These are phyloP conservation scores for Russula foetens DNA, from an alignment of 768 basidiomycete species.

Conservation along the genomic window DNA sequence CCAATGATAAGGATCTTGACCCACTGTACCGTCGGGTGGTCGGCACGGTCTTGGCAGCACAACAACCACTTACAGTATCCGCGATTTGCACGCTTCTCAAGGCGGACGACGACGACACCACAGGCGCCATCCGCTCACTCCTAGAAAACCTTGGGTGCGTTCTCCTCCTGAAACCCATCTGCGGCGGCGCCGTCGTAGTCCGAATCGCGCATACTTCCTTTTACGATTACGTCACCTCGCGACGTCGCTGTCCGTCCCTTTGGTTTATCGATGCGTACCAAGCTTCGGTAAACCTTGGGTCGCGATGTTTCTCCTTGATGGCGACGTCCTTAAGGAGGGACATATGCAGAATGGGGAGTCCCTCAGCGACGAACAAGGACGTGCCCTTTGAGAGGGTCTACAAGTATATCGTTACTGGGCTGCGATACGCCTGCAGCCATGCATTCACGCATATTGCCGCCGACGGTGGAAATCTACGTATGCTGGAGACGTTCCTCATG, in stretches of 20 bases:
- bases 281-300: background rate
- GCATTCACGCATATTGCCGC: background rate
- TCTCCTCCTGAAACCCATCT: background rate
- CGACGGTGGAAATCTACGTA: background rate
- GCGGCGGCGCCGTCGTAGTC: slow-evolving; percentile 1
- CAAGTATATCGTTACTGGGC: background rate
- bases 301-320: slow-evolving; percentile 11
- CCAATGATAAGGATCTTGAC: background rate
- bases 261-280: slow-evolving; percentile 5
- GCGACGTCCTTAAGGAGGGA: slow-evolving; percentile 3
- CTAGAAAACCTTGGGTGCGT: slow-evolving; percentile 15
- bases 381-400: background rate
- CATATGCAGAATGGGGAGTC: slow-evolving; percentile 1
- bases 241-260: background rate
- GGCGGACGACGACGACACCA: background rate
- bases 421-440: slow-evolving; percentile 7
- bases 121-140: background rate
- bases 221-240: slow-evolving; percentile 11
- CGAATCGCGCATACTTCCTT: slow-evolving; percentile 12
- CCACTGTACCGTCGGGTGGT: slow-evolving; percentile 6
- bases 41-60: slow-evolving; percentile 6
- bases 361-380: background rate
- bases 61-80: slow-evolving; percentile 9
- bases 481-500: slow-evolving; percentile 6
- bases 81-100: slow-evolving; percentile 5